Conservation (phyloP, 2,329 filamentous ascomycete genomes). For the Orbilia quercus region DNA sequence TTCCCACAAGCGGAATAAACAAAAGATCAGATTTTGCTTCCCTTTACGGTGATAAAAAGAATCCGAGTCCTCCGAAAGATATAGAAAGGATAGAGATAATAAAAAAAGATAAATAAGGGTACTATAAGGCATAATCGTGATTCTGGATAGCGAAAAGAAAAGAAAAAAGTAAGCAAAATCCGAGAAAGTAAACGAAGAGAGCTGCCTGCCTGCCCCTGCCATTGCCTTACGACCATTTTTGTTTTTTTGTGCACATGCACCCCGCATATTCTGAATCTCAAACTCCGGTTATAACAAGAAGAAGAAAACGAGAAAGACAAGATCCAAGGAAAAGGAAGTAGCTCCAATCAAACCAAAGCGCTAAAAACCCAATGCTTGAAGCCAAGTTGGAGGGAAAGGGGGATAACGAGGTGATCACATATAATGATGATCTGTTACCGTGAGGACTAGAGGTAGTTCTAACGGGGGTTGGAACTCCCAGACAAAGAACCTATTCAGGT, state of each 20-base stretch:
- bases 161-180: not conserved
- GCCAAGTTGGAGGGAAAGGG: conserved; percentile 32
- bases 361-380: conserved; percentile 51
- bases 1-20: not conserved
- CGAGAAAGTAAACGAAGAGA: conserved; percentile 51
- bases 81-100: conserved; percentile 26
- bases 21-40: conserved; percentile 17
- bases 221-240: conserved; percentile 54
- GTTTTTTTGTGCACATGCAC: conserved; percentile 46
- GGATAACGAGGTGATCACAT: conserved; percentile 14
- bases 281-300: conserved; percentile 54
- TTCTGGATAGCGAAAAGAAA: conserved; percentile 12
- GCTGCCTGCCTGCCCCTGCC: conserved; percentile 42
- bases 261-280: conserved; percentile 57
- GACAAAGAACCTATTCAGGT: not conserved
- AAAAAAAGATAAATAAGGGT: conserved; percentile 18
- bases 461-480: not conserved
- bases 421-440: conserved; percentile 9
- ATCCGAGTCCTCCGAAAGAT: conserved; percentile 14
- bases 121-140: conserved; percentile 4
- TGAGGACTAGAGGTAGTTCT: not conserved
- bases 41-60: conserved; percentile 27
- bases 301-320: conserved; percentile 55
- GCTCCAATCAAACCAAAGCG: conserved; percentile 47
- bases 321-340: conserved; percentile 56